Evolutionary conservation across 2,329 filamentous ascomycete genomes (phyloP), one percentile per base, ranked within the genome.

Genomic region (Graphilbum sp.): DNA sequence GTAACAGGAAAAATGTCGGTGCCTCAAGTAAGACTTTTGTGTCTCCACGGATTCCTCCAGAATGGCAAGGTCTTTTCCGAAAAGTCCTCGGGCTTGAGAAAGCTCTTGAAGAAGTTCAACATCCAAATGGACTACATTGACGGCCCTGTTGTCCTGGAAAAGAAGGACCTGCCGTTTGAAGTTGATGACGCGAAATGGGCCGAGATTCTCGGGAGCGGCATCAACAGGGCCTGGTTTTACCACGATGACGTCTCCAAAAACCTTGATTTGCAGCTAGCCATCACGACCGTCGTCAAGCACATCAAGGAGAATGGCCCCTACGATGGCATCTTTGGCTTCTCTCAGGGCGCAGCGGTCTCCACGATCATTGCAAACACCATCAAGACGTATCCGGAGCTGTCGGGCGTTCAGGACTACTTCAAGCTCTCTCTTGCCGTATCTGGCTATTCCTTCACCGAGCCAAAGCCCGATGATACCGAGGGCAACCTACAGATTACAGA

Each of bases 391-490:
- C 38, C 38, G 16, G 38, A 40, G 32, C 19, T 40, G 6, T 13
- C 38, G 9, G 38, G 38, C 4, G 24, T 18, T 23, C 34, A 40
- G 35, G 25, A 25, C 35, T 40, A 37, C 38, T 40, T 40, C 18
- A 40, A 37, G 34, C 34, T 40, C 23, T 36, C 38, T 24, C 34
- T 40, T n/a, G 38, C 23, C 30, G 35, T 40, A 7, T 40, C 38
- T 5, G 38, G 38, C n/a, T 40, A 40, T 21, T 40, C 38, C 13
- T 40, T 40, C 35, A 40, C 38, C n/a, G 38, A 40, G 10, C 38
- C 38, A 12, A 40, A 40, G 23, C 38, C 34, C 21, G 12, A 24
- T 18, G 38, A n/a, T 8, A 24, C 31, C 34, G 35, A 36, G 18
- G 34, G 35, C 21, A 18, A 40, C n/a, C 34, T 40, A 13, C 38